These are phyloP conservation scores for Arxiozyma heterogenica DNA, from an alignment of 1,139 yeast genomes.

Conservation along the genomic window DNA sequence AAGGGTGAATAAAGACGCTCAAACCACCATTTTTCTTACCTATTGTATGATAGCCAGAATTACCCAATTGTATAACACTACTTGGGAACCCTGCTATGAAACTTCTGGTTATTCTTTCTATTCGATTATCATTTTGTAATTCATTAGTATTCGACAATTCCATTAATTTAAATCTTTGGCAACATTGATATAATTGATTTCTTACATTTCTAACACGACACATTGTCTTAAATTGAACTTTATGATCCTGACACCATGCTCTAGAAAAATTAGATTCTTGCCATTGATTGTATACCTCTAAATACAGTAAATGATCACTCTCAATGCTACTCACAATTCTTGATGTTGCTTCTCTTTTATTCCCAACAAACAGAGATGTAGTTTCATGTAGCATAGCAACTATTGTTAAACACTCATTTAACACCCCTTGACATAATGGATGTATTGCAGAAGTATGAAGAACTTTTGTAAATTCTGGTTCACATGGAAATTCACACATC, in stretches of 20 bases:
- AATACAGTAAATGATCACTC: constrained; percentile 73
- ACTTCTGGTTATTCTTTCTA: constrained; percentile 31
- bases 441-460: constrained; percentile 50
- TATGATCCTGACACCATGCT: constrained; percentile 85
- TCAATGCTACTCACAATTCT: constrained; percentile 17
- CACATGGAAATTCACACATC: constrained; percentile 91
- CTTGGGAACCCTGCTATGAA: constrained; percentile 78
- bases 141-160: constrained; percentile 4
- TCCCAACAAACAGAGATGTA: constrained; percentile 56
- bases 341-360: constrained; percentile 16
- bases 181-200: constrained; percentile 56
- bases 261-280: constrained; percentile 56
- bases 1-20: constrained; percentile 72
- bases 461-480: constrained; percentile 79
- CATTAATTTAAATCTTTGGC: constrained; percentile 47
- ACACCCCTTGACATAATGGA: constrained; percentile 40
- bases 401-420: constrained; percentile 57
- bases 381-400: constrained; percentile 82
- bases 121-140: constrained; percentile 2
- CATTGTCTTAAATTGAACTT: constrained; percentile 65
- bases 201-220: constrained; percentile 63
- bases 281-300: constrained; percentile 76
- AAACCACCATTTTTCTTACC: constrained; percentile 23
- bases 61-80: constrained; percentile 61
- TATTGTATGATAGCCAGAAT: constrained; percentile 53